These are phyloP conservation scores for Penicillium flavigenum DNA, from an alignment of 495 filamentous ascomycete genomes.

Conservation along the genomic window DNA sequence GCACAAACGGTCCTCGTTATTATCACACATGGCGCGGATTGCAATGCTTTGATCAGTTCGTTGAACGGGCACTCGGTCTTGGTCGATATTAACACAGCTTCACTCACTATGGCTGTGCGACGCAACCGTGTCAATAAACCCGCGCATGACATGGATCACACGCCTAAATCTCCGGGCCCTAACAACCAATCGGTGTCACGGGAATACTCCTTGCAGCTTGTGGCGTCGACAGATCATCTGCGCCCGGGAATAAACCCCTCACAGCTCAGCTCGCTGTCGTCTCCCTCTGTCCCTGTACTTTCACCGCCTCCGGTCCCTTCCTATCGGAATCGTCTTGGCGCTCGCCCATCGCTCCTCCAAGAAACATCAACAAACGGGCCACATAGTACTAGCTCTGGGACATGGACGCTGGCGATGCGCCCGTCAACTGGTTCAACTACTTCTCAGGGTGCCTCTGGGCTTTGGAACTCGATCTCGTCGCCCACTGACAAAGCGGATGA, in stretches of 20 bases:
- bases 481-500: constrained; percentile 24
- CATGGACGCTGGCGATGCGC: constrained; percentile 29
- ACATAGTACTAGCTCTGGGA: constrained; percentile 21
- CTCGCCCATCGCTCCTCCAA: constrained; percentile 30
- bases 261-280: constrained; percentile 30
- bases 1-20: constrained; percentile 81
- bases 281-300: constrained; percentile 28
- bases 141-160: constrained; percentile 22
- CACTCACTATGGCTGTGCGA: constrained; percentile 83
- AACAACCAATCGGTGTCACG: constrained; percentile 44
- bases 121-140: constrained; percentile 46
- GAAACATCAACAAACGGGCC: constrained; percentile 29
- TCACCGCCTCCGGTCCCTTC: constrained; percentile 25
- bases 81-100: constrained; percentile 84
- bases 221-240: constrained; percentile 80
- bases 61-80: constrained; percentile 86
- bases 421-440: constrained; percentile 23
- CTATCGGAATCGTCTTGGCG: constrained; percentile 34
- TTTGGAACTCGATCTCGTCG: constrained; percentile 38
- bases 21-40: constrained; percentile 96
- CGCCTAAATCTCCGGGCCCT: constrained; percentile 15
- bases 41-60: constrained; percentile 91
- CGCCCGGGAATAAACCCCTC: constrained; percentile 50
- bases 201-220: constrained; percentile 74
- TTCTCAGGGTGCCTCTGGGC: constrained; percentile 28